Evolutionary conservation across 2,329 filamentous ascomycete genomes (phyloP), one percentile per base, ranked within the genome.

Genomic region (Thelonectria discophora): DNA sequence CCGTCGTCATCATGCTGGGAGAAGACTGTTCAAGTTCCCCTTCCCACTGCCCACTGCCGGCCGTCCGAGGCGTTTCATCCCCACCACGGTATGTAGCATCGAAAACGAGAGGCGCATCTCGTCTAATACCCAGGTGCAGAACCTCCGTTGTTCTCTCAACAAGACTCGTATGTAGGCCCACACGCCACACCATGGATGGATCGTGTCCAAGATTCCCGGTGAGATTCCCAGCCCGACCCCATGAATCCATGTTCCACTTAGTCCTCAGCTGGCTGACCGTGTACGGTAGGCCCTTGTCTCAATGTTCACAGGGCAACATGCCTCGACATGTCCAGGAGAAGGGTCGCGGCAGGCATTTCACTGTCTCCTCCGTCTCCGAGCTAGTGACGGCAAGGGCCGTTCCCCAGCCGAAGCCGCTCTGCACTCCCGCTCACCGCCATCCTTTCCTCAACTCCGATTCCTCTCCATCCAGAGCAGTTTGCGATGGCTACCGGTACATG

Each of bases 371-470:
- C 54, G 20, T 56, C 17, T 8, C 46, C 46, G 53, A 47, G 52
- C 62, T 65, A 64, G 51, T 43, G 43, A 57, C 63, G 61, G 63
- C 55, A 59, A 64, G 57, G 61, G 54, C 63, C 63, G 61, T 62
- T 58, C 58, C 53, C 52, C 61, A 64, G 57, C 47, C 51, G 21
- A 30, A 55, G 54, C 47, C 55, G 52, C 50, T 53, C 47, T 49
- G 47, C 45, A 53, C 60, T 37, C 21, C 12, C 12, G 30, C 56
- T 65, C 63, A 64, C 60, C 63, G 63, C 63, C 63, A 64, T 55
- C 50, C 49, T 45, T 45, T 42, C 34, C 51, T 42, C 34, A 54
- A 37, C 42, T 46, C n/a, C 42, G 10, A 9, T 13, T 27, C 12
- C 18, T 11, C 11, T 24, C 21, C 17, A 17, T 21, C 42, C 34